Conservation (phyloP, 495 filamentous ascomycete species). For the Pseudotulostoma volvatum region DNA sequence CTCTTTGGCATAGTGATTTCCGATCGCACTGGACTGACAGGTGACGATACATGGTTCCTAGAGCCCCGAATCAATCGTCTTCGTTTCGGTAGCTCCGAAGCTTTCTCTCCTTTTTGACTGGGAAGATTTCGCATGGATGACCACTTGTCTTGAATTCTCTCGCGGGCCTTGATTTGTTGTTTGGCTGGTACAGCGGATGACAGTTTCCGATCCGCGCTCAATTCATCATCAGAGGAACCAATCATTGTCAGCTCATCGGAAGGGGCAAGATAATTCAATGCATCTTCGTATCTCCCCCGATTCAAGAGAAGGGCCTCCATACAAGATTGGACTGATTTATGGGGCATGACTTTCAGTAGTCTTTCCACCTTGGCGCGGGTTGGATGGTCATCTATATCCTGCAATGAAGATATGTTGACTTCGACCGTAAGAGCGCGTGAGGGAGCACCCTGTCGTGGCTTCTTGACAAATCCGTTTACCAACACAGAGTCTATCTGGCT, state of each 20-base stretch:
- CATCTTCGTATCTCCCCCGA: constrained; percentile 42
- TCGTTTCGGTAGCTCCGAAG: constrained; percentile 13
- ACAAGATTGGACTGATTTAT: constrained; percentile 31
- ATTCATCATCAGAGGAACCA: constrained; percentile 26
- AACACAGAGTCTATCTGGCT: constrained; percentile 31
- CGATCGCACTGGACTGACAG: constrained; percentile 8
- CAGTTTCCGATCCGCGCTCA: constrained; percentile 9
- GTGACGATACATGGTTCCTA: constrained; percentile 14
- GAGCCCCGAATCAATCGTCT: constrained; percentile 28
- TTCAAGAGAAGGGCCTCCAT: constrained; percentile 34
- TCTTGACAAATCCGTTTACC: constrained; percentile 25
- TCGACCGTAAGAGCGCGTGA: constrained; percentile 37
- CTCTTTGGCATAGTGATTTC: constrained; percentile 22
- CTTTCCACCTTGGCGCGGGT: constrained; percentile 37
- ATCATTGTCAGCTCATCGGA: constrained; percentile 8
- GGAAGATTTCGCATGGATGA: constrained; percentile 25
- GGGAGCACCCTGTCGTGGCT: constrained; percentile 33
- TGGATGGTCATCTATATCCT: constrained; percentile 39
- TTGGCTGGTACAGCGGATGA: constrained; percentile 24
- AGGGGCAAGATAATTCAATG: constrained; percentile 32
- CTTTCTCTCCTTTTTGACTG: constrained; percentile 12
- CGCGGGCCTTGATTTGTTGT: constrained; percentile 41
- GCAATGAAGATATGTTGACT: constrained; percentile 22
- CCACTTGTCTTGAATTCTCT: constrained; percentile 47
- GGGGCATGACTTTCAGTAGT: constrained; percentile 37